Percentiles rank a stretch among this genome's conserved stretches.
phyloP scores from a whole-genome alignment of 495 filamentous ascomycete species.

The Lepraria neglecta region DNA sequence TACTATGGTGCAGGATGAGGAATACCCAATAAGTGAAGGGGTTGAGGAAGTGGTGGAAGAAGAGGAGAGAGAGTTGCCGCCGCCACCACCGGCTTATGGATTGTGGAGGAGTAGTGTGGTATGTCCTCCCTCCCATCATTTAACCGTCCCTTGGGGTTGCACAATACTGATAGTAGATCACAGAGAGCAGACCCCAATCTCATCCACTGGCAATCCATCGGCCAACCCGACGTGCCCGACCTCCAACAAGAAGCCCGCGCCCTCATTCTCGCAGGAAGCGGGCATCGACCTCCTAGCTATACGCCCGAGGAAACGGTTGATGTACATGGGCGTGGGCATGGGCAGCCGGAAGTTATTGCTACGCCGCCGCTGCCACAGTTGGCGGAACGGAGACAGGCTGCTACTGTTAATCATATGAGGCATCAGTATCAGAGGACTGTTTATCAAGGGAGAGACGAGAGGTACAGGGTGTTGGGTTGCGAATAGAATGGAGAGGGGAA shows the following conservation, averaged over 20 bases:
- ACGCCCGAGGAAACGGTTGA: conserved; percentile 7
- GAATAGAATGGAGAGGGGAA: not conserved
- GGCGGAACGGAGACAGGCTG: conserved; percentile 13
- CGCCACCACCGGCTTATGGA: conserved; percentile 80
- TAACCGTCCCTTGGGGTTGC: not conserved
- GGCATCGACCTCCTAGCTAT: conserved; percentile 23
- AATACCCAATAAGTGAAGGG: conserved; percentile 24
- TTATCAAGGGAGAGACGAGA: too few species aligned
- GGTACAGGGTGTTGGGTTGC: too few species aligned
- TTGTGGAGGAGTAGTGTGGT: conserved; percentile 78
- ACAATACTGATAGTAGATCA: not conserved
- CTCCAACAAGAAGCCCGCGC: conserved; percentile 20
- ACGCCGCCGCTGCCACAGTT: not conserved
- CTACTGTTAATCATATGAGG: conserved; percentile 11
- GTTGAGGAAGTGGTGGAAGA: conserved; percentile 1
- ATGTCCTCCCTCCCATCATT: conserved; percentile 22
- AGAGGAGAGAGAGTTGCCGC: conserved; percentile 24
- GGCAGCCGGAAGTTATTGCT: not conserved
- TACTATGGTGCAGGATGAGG: conserved; percentile 56
- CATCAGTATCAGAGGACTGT: too few species aligned
- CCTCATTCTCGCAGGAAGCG: conserved; percentile 22
- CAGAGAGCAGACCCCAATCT: conserved; percentile 73
- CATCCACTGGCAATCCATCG: conserved; percentile 68
- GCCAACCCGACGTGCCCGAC: conserved; percentile 16
- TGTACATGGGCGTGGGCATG: not conserved